phyloP scores from a whole-genome alignment of 2,329 filamentous ascomycete species.

The Talaromyces sp. region DNA sequence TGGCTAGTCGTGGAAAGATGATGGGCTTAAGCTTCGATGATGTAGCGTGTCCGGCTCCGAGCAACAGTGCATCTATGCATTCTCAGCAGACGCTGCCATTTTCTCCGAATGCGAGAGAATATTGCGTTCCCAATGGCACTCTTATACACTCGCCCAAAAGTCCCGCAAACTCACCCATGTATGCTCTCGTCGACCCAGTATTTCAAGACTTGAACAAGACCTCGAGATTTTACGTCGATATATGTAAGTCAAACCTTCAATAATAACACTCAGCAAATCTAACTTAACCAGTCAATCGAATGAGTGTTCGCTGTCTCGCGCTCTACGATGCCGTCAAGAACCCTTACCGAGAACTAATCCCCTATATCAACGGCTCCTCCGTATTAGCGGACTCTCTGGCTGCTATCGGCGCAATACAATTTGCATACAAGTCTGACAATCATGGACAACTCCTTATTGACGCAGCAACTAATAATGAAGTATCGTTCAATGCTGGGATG shows the following conservation, averaged over 20 bases:
- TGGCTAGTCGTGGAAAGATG: slow-evolving; percentile 48
- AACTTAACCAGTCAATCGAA: slow-evolving; percentile 30
- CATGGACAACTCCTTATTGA: slow-evolving; percentile 16
- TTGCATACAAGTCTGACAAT: slow-evolving; percentile 36
- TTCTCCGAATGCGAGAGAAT: slow-evolving; percentile 11
- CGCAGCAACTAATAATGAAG: neutral
- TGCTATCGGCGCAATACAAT: slow-evolving; percentile 50
- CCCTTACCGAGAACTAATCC: slow-evolving; percentile 49
- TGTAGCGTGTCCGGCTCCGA: slow-evolving; percentile 16
- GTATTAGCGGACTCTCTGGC: slow-evolving; percentile 47
- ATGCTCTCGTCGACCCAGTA: slow-evolving; percentile 46
- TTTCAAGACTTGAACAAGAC: slow-evolving; percentile 45
- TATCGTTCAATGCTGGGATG: slow-evolving; percentile 26
- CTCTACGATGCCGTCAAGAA: slow-evolving; percentile 48
- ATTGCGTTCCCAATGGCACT: neutral
- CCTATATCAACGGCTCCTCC: slow-evolving; percentile 44
- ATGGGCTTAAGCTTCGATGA: slow-evolving; percentile 53
- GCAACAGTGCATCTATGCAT: neutral
- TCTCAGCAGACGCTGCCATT: neutral
- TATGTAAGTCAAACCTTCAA: slow-evolving; percentile 34
- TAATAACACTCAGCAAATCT: neutral
- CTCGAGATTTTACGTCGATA: slow-evolving; percentile 47
- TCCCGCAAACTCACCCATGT: slow-evolving; percentile 28
- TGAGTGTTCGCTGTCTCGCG: slow-evolving; percentile 46
- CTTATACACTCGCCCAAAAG: slow-evolving; percentile 21